phyloP scores from a whole-genome alignment of 371 early-diverging fungal species.

The Dichotomocladium elegans region DNA sequence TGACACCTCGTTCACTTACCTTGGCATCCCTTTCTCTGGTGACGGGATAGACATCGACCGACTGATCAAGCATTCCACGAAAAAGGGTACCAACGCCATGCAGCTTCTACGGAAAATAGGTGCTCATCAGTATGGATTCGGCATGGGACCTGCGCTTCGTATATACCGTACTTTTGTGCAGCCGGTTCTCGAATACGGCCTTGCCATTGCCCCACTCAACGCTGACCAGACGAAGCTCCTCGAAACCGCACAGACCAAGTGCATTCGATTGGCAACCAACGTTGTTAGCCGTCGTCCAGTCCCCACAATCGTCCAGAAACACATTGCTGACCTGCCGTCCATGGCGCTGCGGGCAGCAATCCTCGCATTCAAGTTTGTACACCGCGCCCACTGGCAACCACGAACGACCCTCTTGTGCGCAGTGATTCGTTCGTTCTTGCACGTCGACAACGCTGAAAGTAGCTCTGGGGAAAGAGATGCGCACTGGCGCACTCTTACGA shows the following conservation, averaged over 20 bases:
- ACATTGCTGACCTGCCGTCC: not conserved
- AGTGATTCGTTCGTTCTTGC: not conserved
- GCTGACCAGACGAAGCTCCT: not conserved
- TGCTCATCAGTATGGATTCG: not conserved
- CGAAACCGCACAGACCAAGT: not conserved
- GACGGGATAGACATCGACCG: not conserved
- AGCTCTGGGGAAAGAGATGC: too few relatives aligned
- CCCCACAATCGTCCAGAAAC: not conserved
- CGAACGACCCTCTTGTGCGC: not conserved
- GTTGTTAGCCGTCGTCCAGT: not conserved
- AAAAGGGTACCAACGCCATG: not conserved
- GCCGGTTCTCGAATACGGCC: not conserved
- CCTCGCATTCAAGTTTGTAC: not conserved
- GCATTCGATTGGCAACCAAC: not conserved
- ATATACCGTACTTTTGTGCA: not conserved
- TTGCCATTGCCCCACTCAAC: not conserved
- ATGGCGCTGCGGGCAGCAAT: not conserved
- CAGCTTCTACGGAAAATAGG: not conserved
- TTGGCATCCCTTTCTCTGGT: slow-evolving; percentile 5
- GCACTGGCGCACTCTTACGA: too few relatives aligned
- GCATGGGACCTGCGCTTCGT: not conserved
- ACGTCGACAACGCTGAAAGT: not conserved
- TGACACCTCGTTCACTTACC: not conserved
- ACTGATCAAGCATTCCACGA: not conserved
- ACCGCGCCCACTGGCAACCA: not conserved